Conservation (phyloP, 331 rosid genomes). For the Ulmus americana region DNA sequence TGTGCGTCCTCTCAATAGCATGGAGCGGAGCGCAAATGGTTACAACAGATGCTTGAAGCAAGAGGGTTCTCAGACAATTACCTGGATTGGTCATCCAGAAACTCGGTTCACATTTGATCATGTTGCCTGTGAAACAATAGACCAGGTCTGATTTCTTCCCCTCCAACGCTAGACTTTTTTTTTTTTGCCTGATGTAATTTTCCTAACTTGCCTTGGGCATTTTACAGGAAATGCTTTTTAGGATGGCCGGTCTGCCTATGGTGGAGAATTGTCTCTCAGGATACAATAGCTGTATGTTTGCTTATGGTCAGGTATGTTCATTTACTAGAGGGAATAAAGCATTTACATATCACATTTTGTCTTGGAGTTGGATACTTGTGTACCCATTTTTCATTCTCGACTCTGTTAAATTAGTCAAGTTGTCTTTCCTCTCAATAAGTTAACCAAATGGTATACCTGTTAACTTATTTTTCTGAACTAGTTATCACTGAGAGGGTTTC, state of each 20-base stretch:
- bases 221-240: constrained; percentile 76
- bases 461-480: not conserved
- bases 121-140: constrained; percentile 91
- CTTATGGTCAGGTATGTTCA: constrained; percentile 85
- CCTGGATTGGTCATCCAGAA: constrained; percentile 90
- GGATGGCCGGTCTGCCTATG: constrained; percentile 96
- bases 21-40: constrained; percentile 58
- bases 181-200: constrained; percentile 15
- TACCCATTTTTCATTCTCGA: not conserved
- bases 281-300: constrained; percentile 95
- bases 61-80: constrained; percentile 63
- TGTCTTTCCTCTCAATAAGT: not conserved
- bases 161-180: not conserved
- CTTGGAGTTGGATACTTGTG: not conserved
- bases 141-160: constrained; percentile 46
- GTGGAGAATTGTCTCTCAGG: constrained; percentile 96
- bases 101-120: constrained; percentile 85
- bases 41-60: constrained; percentile 85
- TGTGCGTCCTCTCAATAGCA: constrained; percentile 81
- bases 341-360: not conserved
- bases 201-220: constrained; percentile 19
- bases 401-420: not conserved
- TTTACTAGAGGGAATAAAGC: no score
- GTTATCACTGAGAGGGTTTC: constrained; percentile 23
- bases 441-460: not conserved